Evolutionary conservation across 805 yeast genomes (phyloP).

Genomic region (Monosporozyma unispora): DNA sequence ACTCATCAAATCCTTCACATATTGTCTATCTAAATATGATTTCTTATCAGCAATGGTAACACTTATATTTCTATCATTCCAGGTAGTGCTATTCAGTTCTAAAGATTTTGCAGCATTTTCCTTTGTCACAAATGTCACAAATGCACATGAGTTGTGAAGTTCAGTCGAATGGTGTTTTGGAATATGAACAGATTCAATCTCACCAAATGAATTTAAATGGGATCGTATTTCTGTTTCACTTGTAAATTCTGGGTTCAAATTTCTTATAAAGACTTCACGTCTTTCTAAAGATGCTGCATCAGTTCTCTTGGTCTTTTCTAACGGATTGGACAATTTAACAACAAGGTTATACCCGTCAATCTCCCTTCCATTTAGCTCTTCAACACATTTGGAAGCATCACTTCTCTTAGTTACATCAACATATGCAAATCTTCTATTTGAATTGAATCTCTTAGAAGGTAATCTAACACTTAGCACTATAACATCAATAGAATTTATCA

Average conservation of each 20-base stretch:
- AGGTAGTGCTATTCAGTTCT: constrained; percentile 31
- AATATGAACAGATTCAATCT: constrained; percentile 38
- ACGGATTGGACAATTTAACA: constrained; percentile 58
- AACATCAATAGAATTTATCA: constrained; percentile 29
- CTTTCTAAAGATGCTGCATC: constrained; percentile 42
- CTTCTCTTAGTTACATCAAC: constrained; percentile 42
- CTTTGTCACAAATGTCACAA: constrained; percentile 39
- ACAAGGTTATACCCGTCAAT: constrained; percentile 36
- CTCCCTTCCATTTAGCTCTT: constrained; percentile 32
- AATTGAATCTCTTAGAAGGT: constrained; percentile 50
- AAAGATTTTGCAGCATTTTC: constrained; percentile 43
- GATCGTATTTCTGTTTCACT: constrained; percentile 32
- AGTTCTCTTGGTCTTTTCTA: constrained; percentile 32
- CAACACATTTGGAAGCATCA: constrained; percentile 39
- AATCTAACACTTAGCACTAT: constrained; percentile 44
- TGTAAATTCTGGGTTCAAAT: constrained; percentile 40
- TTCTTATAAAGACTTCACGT: constrained; percentile 48
- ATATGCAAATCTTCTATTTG: constrained; percentile 64
- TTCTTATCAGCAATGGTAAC: constrained; percentile 42
- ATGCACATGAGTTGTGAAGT: constrained; percentile 56
- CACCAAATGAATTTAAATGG: constrained; percentile 43
- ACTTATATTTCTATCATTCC: constrained; percentile 41
- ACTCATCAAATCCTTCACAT: constrained; percentile 24
- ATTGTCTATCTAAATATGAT: constrained; percentile 29
- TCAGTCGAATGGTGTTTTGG: constrained; percentile 7